These are phyloP conservation scores for Zygosaccharomyces rouxii DNA, from an alignment of 805 yeast genomes.

Conservation along the genomic window DNA sequence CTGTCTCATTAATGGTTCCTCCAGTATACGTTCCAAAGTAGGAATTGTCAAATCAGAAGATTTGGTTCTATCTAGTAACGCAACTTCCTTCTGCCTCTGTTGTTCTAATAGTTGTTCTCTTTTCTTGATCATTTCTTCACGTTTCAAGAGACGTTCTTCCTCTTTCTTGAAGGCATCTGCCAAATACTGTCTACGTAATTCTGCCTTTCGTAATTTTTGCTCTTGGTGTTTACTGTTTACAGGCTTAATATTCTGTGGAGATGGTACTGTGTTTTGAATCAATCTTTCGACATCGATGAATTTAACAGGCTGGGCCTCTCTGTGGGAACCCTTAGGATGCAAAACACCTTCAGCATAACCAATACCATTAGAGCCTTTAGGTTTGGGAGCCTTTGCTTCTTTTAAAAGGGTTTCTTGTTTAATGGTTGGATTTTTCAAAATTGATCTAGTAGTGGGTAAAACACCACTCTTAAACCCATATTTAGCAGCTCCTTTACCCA, in stretches of 20 bases:
- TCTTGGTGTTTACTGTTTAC: slow-evolving; percentile 27
- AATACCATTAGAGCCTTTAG: slow-evolving; percentile 38
- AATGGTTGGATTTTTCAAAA: slow-evolving; percentile 62
- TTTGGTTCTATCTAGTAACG: slow-evolving; percentile 20
- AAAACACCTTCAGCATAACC: slow-evolving; percentile 71
- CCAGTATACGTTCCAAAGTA: slow-evolving; percentile 61
- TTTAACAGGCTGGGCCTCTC: slow-evolving; percentile 50
- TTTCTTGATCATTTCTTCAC: slow-evolving; percentile 29
- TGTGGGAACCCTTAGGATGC: slow-evolving; percentile 59
- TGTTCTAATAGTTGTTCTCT: slow-evolving; percentile 37
- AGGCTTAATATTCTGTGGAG: slow-evolving; percentile 37
- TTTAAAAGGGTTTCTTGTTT: slow-evolving; percentile 39
- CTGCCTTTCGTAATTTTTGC: slow-evolving; percentile 39
- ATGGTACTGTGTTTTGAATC: slow-evolving; percentile 49
- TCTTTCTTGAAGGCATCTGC: slow-evolving; percentile 56
- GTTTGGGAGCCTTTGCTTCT: slow-evolving; percentile 43
- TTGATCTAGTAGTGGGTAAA: slow-evolving; percentile 71
- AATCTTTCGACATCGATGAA: slow-evolving; percentile 57
- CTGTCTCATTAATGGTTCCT: slow-evolving; percentile 65
- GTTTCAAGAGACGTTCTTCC: slow-evolving; percentile 43
- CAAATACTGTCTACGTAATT: slow-evolving; percentile 68
- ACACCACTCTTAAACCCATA: slow-evolving; percentile 69
- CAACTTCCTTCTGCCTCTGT: slow-evolving; percentile 35
- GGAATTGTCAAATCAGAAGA: slow-evolving; percentile 63
- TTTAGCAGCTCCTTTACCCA: slow-evolving; percentile 47